Evolutionary conservation across 1,139 yeast species (phyloP), one percentile per base, ranked within the genome.

Genomic region (Diutina mesorugosa): DNA sequence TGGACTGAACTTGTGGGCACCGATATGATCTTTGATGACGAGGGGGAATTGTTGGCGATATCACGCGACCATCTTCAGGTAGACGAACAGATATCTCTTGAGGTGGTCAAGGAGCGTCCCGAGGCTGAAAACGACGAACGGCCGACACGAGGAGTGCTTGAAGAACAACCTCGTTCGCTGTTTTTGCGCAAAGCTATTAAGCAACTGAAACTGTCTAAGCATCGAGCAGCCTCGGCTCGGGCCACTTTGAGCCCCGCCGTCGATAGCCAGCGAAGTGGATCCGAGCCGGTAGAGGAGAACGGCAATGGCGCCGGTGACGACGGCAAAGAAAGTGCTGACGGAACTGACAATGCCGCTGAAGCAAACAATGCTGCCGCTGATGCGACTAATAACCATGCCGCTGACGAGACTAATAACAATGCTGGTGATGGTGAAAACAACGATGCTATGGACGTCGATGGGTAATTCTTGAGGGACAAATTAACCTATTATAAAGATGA

Each of bases 1-100:
- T 93, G 98, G 97, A 76, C 79, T 55, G 80, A 80, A 59, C 70
- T 89, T 12, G 84, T 89, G 1, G 99, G 99, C 0, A 87, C 96
- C 0, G 97, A 91, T 64, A 70, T 93, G 59, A 69, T 81, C 0
- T 78, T 80, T 63, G 81, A 81, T 62, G 86, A 81, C 59, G 74
- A 77, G 61, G 87, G 85, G 0, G 79, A 80, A 55, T 70, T 75
- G 52, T 66, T 81, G 57, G 80, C 78, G 0, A 68, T 68, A 51
- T 77, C 73, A 3, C 64, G 67, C 26, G 80, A 77, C 57, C 80
- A 76, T 61, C 66, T 76, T 53, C 63, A 61, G 12, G 68, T 75
- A 57, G 69, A 69, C 54, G 68, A 69, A 4, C 62, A 63, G 26
- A 67, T 67, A 5, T 72, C 67, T 56, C 61, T 73, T 4, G 53